A percentile compares a stretch with the other conserved stretches of the same genome.
These are phyloP conservation scores for Stachybotrys chartarum DNA, from an alignment of 2,329 filamentous ascomycete species.

Conservation along the genomic window DNA sequence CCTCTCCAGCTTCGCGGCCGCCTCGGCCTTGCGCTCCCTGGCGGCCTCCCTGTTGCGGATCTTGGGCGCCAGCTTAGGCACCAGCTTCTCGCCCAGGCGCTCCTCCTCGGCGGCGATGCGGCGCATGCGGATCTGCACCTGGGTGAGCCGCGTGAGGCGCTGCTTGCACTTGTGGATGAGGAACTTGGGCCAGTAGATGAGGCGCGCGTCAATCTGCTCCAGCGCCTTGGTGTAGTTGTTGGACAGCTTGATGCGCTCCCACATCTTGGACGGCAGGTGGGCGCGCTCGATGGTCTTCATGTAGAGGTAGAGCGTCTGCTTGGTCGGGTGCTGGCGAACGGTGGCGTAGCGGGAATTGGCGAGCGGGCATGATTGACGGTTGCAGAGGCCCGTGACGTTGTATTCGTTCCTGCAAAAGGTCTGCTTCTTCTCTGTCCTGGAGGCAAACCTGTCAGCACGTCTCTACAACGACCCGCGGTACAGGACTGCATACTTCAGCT, in stretches of 20 bases:
- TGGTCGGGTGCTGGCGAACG: slow-evolving; percentile 73
- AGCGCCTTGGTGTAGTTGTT: slow-evolving; percentile 88
- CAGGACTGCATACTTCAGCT: slow-evolving; percentile 62
- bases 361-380: slow-evolving; percentile 81
- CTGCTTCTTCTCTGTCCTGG: slow-evolving; percentile 72
- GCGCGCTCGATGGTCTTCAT: slow-evolving; percentile 91
- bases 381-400: slow-evolving; percentile 79
- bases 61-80: slow-evolving; percentile 88
- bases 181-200: slow-evolving; percentile 95
- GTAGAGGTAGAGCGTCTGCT: slow-evolving; percentile 84
- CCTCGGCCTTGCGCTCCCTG: slow-evolving; percentile 69
- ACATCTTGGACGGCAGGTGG: slow-evolving; percentile 84
- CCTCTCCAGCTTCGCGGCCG: slow-evolving; percentile 86
- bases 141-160: slow-evolving; percentile 81
- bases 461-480: not conserved
- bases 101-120: slow-evolving; percentile 84
- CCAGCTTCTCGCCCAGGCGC: slow-evolving; percentile 77
- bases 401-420: slow-evolving; percentile 96
- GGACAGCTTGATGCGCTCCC: slow-evolving; percentile 87
- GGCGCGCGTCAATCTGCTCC: slow-evolving; percentile 73
- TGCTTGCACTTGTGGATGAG: slow-evolving; percentile 94
- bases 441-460: not conserved
- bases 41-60: slow-evolving; percentile 69
- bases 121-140: slow-evolving; percentile 77
- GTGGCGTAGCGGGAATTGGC: slow-evolving; percentile 93